Evolutionary conservation across 345 rosid species (phyloP), one percentile per base, ranked within the genome.

Genomic region (Fremontodendron californicum): DNA sequence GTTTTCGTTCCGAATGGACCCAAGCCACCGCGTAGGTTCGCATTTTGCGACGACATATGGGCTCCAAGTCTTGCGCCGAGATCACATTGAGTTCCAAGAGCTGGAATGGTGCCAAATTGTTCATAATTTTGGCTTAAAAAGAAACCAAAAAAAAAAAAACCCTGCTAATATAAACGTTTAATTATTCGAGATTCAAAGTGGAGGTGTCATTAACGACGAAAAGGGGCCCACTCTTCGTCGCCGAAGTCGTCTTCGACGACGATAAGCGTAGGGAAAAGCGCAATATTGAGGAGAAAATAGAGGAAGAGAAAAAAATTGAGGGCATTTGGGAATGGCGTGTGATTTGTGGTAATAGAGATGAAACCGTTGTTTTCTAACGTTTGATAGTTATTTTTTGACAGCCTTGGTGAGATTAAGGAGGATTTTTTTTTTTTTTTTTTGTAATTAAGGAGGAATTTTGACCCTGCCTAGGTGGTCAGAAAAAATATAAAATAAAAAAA

Each of bases 1-100:
- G 95, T 78, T 88, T 93, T 0, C 97, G 88, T 25, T 93, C 85
- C 0, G 93, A 90, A 77, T 90, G 91, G 43, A 94, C 93, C 98
- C 98, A 94, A 3, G 90, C 97, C 0, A 93, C 89, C 0, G 97
- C 98, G 71, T 93, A 94, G 43, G 98, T 86, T 15, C 87, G 86
- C 95, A 94, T 94, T 78, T 89, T 83, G 11, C 94, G 93, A 2
- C 92, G 94, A 2, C 91, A 65, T n/a, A 85, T 87, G 2, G 82
- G 83, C 37, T 84, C 79, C 10, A 94, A 86, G 49, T 94, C 98
- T 37, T 94, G 98, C 0, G 86, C 98, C 1, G 98, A 94, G 76
- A 94, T 93, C 49, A 94, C 77, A 71, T 91, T 91, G 37, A 94
- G 86, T 61, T 94, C 98, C 65, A 94, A 75, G 29, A 91, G 81